These are phyloP conservation scores for Pisolithus orientalis DNA, from an alignment of 768 basidiomycete species.

Conservation along the genomic window DNA sequence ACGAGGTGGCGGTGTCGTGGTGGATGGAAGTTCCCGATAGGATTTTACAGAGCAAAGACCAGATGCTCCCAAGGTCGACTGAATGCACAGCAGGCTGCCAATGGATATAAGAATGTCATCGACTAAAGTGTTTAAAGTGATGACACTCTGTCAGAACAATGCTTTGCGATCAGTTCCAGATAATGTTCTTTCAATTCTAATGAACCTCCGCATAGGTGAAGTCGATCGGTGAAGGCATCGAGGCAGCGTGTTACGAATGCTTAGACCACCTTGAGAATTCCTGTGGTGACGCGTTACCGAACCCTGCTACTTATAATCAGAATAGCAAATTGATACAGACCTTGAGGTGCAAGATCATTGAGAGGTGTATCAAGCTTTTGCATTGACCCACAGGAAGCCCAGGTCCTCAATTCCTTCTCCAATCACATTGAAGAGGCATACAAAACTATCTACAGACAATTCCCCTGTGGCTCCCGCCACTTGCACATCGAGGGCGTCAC, in stretches of 20 bases:
- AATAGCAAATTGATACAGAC: slow-evolving; percentile 28
- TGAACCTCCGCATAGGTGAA: slow-evolving; percentile 32
- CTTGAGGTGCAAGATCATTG: slow-evolving; percentile 52
- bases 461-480: slow-evolving; percentile 35
- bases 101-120: not conserved
- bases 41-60: slow-evolving; percentile 49
- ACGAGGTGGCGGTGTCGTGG: slow-evolving; percentile 49
- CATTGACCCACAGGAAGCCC: slow-evolving; percentile 23
- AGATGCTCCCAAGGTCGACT: slow-evolving; percentile 53
- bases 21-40: slow-evolving; percentile 44
- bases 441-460: slow-evolving; percentile 40
- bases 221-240: slow-evolving; percentile 39
- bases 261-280: slow-evolving; percentile 54
- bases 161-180: slow-evolving; percentile 48
- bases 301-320: too few species aligned
- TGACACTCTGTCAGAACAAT: slow-evolving; percentile 54
- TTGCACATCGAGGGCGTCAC: slow-evolving; percentile 29
- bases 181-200: slow-evolving; percentile 34
- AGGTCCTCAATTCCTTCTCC: slow-evolving; percentile 34
- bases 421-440: slow-evolving; percentile 35
- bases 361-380: slow-evolving; percentile 41
- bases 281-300: slow-evolving; percentile 31
- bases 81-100: slow-evolving; percentile 58
- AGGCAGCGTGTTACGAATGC: slow-evolving; percentile 46
- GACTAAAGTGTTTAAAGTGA: not conserved